Evolutionary conservation across 2,329 filamentous ascomycete species (phyloP).

Genomic region (Pseudopyrenochaeta lycopersici): DNA sequence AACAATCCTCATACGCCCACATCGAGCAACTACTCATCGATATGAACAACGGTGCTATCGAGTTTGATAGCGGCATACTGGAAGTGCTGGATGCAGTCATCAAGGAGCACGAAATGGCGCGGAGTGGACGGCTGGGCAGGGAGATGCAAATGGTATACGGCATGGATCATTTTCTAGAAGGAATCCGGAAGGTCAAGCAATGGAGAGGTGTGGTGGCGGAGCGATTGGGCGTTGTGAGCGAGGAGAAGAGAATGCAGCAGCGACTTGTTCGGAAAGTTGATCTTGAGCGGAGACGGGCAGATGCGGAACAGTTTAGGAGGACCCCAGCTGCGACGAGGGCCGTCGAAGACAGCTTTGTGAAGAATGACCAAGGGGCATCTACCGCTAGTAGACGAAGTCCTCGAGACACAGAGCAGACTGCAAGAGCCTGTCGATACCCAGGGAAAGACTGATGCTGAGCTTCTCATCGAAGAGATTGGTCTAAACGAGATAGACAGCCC

Average conservation of each 20-base stretch:
- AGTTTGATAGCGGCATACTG: constrained; percentile 62
- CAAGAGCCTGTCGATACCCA: neutral
- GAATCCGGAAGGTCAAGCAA: constrained; percentile 33
- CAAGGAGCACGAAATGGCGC: constrained; percentile 30
- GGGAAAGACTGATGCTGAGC: neutral
- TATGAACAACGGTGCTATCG: constrained; percentile 71
- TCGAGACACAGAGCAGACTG: neutral
- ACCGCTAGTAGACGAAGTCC: neutral
- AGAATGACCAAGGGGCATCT: neutral
- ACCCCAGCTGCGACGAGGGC: neutral
- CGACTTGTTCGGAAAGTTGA: neutral
- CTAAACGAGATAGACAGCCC: neutral
- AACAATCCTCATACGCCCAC: constrained; percentile 65
- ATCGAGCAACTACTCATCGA: constrained; percentile 68
- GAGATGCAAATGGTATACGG: constrained; percentile 40
- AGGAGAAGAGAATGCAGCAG: constrained; percentile 1
- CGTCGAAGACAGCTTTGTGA: neutral
- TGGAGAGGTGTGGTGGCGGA: constrained; percentile 43
- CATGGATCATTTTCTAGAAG: constrained; percentile 47
- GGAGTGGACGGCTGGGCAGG: constrained; percentile 35
- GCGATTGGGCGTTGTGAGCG: constrained; percentile 33
- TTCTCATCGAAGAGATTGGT: neutral
- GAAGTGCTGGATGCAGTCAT: constrained; percentile 49
- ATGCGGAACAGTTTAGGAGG: neutral
- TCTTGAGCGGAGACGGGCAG: neutral